Evolutionary conservation across 2,329 filamentous ascomycete genomes (phyloP).

Genomic region (Ophiocordyceps australis): DNA sequence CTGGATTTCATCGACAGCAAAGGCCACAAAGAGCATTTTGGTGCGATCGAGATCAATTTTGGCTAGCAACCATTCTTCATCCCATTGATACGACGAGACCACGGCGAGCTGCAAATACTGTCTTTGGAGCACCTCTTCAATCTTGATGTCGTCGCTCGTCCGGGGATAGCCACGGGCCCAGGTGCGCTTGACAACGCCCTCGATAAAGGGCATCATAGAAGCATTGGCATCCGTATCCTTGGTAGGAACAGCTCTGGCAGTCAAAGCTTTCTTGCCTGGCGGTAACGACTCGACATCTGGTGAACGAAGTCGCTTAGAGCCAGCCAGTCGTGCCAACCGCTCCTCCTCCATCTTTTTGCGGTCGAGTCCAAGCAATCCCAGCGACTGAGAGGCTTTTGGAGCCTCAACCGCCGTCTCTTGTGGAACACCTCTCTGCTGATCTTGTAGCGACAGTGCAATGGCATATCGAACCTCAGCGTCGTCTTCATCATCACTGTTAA

Average conservation of each 20-base stretch:
- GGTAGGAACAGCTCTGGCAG: not conserved
- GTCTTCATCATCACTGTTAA: constrained; percentile 22
- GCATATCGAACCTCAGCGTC: constrained; percentile 42
- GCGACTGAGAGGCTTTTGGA: too few relatives aligned
- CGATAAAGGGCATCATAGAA: constrained; percentile 20
- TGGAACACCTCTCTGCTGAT: constrained; percentile 5
- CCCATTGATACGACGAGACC: constrained; percentile 75
- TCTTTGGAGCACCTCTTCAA: constrained; percentile 73
- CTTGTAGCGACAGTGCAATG: constrained; percentile 36
- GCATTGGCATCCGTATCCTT: constrained; percentile 2
- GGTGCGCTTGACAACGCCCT: constrained; percentile 64
- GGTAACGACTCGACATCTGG: constrained; percentile 10
- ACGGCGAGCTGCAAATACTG: constrained; percentile 56
- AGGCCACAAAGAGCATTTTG: constrained; percentile 42
- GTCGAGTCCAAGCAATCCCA: constrained; percentile 39
- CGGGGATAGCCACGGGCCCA: constrained; percentile 49
- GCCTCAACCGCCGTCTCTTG: too few relatives aligned
- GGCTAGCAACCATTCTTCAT: constrained; percentile 58
- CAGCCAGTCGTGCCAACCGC: constrained; percentile 48
- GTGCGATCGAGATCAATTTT: constrained; percentile 47
- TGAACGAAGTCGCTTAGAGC: constrained; percentile 27
- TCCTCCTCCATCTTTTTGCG: constrained; percentile 76
- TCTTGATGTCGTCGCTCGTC: constrained; percentile 55
- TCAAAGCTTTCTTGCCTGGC: constrained; percentile 6
- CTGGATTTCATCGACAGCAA: constrained; percentile 24